Percentiles rank a stretch among this genome's conserved stretches.
Evolutionary conservation across 2,329 filamentous ascomycete species (phyloP).

Genomic region (Thelonectria discophora): DNA sequence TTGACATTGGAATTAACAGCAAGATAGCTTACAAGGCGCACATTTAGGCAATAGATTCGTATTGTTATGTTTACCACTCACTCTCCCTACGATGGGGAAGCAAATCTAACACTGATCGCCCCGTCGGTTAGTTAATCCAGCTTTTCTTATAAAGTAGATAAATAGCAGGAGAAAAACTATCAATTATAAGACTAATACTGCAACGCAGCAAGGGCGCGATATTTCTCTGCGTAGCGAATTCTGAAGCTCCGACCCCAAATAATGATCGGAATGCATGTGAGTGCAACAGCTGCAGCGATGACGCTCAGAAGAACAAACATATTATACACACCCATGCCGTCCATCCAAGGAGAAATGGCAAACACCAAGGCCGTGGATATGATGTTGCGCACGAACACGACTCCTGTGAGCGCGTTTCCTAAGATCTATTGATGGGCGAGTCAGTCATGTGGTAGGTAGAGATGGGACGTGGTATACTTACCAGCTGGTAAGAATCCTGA

Average conservation of each 20-base stretch:
- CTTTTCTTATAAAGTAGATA: too few species aligned
- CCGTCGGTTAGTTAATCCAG: too few species aligned
- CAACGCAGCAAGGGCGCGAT: constrained; percentile 17
- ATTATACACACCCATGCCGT: constrained; percentile 28
- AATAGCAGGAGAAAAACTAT: too few species aligned
- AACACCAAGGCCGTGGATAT: constrained; percentile 28
- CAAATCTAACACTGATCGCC: too few species aligned
- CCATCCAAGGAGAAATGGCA: constrained; percentile 27
- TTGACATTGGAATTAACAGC: background rate
- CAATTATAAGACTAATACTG: constrained; percentile 22
- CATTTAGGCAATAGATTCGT: too few species aligned
- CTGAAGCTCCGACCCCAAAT: constrained; percentile 31
- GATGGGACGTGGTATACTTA: background rate
- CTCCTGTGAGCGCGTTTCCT: constrained; percentile 27
- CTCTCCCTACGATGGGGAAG: too few species aligned
- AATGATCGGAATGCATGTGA: constrained; percentile 25
- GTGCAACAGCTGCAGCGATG: constrained; percentile 23
- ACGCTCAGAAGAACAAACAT: constrained; percentile 29
- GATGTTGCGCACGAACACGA: constrained; percentile 32
- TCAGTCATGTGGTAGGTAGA: background rate
- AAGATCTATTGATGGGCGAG: constrained; percentile 17
- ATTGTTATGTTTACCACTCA: too few species aligned
- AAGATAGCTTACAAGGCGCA: too few species aligned
- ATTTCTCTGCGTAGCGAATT: constrained; percentile 24
- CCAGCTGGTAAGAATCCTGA: constrained; percentile 32